phyloP scores from a whole-genome alignment of 306 rosid species.

The Vigna mungo region DNA sequence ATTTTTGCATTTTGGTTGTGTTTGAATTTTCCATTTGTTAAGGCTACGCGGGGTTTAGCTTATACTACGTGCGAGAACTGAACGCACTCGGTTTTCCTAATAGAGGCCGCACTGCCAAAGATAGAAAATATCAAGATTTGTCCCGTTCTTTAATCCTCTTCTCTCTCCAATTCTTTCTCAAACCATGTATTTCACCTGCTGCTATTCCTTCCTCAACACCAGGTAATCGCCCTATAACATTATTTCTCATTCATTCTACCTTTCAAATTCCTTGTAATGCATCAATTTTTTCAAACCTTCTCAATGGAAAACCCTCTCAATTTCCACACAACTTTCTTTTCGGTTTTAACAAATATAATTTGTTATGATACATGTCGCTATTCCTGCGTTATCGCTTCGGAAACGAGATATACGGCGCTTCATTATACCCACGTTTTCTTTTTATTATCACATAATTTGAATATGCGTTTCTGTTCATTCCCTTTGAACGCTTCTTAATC shows the following conservation, averaged over 20 bases:
- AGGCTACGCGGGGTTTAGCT: not conserved
- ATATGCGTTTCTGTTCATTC: constrained; percentile 11
- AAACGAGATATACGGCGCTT: constrained; percentile 52
- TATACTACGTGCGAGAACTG: not conserved
- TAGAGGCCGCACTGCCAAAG: constrained; percentile 3
- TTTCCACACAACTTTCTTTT: not conserved
- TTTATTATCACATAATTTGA: not conserved
- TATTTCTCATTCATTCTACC: not conserved
- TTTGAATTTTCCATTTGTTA: constrained; percentile 3
- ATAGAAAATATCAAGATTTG: constrained; percentile 17
- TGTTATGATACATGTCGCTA: not conserved
- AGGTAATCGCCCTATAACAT: constrained; percentile 15
- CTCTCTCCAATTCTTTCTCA: constrained; percentile 30
- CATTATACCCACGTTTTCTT: constrained; percentile 27
- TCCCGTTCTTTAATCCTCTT: not conserved
- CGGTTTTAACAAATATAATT: not conserved
- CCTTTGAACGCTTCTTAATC: constrained; percentile 26
- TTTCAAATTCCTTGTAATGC: not conserved
- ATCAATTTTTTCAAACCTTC: not conserved
- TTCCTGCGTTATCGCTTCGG: constrained; percentile 35
- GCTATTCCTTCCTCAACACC: not conserved
- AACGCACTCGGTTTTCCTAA: not conserved
- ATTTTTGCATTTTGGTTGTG: not conserved
- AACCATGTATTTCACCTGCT: constrained; percentile 32
- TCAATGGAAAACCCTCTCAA: not conserved